Evolutionary conservation across 2,329 filamentous ascomycete genomes (phyloP), one percentile per base, ranked within the genome.

Genomic region (Clarireedia hainanense): DNA sequence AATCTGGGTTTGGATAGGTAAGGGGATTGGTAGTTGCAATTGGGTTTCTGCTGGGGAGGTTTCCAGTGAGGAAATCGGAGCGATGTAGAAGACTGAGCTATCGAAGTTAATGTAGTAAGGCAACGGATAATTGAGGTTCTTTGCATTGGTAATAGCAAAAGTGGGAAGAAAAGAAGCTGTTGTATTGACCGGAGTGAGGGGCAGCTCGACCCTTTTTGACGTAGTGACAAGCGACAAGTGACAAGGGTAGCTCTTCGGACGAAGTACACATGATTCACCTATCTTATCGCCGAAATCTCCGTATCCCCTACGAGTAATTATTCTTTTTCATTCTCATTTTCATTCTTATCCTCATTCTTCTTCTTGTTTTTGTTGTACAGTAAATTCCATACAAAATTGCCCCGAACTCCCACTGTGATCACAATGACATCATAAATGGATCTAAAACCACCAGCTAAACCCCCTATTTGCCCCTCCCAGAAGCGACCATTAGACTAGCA

Each of bases 401-500:
- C 48, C 34, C 24, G 5, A 54, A 54, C 52, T 54, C 52, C 51
- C 23, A 27, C 34, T 24, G 39, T 42, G 46, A 49, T 54, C 14
- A 42, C 48, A 14, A 23, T 49, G 52, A 54, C 48, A 49, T 54
- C 52, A 54, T 49, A 15, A 40, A 49, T 40, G 10, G 34, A 40
- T 34, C 12, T 34, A 34, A 34, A 12, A 4, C 30, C 30, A 34
- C 10, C 30, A 12, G 2, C 12, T 34, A 14, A 23, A 40, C 10
- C 42, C 42, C 30, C 15, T 20, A 26, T 37, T 39, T 47, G 20
- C 9, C 42, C 42, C 17, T 53, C 34, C 43, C 30, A 34, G 30
- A 14, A 39, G 36, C 36, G 36, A 52, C n/a, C 47, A 53, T 39
- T 48, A 53, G 27, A 47, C 80, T 84, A 36, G 85, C 81, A 60